These are phyloP conservation scores for Blumeria graminis DNA, from an alignment of 2,329 filamentous ascomycete genomes.

Conservation along the genomic window DNA sequence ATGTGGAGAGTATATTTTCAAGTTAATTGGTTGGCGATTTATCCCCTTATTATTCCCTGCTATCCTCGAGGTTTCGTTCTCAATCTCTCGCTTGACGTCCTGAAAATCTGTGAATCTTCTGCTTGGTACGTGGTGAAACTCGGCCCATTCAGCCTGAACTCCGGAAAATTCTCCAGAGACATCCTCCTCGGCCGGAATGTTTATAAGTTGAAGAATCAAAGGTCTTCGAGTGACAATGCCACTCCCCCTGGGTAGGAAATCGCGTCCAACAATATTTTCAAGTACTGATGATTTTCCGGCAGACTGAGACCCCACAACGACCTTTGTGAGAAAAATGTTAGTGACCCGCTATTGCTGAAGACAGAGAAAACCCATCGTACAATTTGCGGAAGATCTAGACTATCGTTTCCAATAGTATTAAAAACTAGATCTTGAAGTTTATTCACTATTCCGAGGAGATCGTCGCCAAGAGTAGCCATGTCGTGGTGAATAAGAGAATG, in stretches of 20 bases:
- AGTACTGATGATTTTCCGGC: conserved; percentile 96
- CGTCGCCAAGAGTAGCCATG: conserved; percentile 91
- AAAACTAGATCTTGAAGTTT: conserved; percentile 97
- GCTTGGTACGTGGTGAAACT: conserved; percentile 87
- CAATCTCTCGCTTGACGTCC: conserved; percentile 88
- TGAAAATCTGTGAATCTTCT: conserved; percentile 76
- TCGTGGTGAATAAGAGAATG: conserved; percentile 1
- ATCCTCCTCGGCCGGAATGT: conserved; percentile 54
- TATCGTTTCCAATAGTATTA: conserved; percentile 98
- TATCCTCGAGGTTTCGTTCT: conserved; percentile 86
- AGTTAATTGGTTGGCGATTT: conserved; percentile 88
- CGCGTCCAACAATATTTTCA: conserved; percentile 93
- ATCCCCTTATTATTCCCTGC: conserved; percentile 96
- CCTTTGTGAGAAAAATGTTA: conserved; percentile 25
- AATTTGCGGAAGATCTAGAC: conserved; percentile 90
- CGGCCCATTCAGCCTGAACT: conserved; percentile 61
- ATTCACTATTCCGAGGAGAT: conserved; percentile 87
- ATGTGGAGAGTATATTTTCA: conserved; percentile 94
- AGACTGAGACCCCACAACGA: conserved; percentile 94
- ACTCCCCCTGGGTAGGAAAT: conserved; percentile 87
- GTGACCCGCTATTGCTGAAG: too few species aligned
- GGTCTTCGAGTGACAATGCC: conserved; percentile 90
- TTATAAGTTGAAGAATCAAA: conserved; percentile 93
- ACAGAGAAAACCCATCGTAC: conserved; percentile 27
- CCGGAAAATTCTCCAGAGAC: conserved; percentile 52